phyloP scores from a whole-genome alignment of 257 asterid species.

The Nyctanthes arbortristis region DNA sequence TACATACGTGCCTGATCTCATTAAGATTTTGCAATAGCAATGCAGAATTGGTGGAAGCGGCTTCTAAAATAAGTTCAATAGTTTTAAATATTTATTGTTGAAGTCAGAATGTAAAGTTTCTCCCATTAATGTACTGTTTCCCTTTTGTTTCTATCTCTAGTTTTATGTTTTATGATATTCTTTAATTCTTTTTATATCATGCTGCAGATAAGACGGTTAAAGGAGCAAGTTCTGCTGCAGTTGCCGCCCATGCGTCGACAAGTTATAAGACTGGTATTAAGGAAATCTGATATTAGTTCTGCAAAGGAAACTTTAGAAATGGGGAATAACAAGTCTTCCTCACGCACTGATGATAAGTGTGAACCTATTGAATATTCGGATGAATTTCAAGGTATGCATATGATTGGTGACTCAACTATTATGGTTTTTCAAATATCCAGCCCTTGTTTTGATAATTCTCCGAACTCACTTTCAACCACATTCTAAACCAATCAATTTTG shows the following conservation, averaged over 20 bases:
- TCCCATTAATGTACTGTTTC: neutral
- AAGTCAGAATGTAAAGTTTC: neutral
- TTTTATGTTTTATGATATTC: conserved; percentile 14
- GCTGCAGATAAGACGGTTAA: conserved; percentile 84
- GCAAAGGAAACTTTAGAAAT: conserved; percentile 64
- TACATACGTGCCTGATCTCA: neutral
- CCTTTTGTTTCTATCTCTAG: conserved; percentile 2
- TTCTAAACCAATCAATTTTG: no score
- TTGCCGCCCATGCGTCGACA: conserved; percentile 93
- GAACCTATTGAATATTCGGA: conserved; percentile 34
- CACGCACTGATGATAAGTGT: conserved; percentile 47
- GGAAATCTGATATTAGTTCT: conserved; percentile 62
- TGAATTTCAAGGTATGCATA: conserved; percentile 44
- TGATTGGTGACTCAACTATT: conserved; percentile 9
- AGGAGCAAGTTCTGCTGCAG: conserved; percentile 84
- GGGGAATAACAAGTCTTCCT: conserved; percentile 45
- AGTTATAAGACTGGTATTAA: conserved; percentile 67
- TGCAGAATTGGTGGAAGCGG: conserved; percentile 4
- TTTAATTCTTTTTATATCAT: conserved; percentile 21
- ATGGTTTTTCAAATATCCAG: neutral
- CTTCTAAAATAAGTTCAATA: neutral
- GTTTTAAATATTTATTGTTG: neutral
- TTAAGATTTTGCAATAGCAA: neutral
- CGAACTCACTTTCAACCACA: no score
- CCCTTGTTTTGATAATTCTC: no score